phyloP scores from a whole-genome alignment of 1,284 basidiomycete species.

The Pseudozyma hubeiensis region DNA sequence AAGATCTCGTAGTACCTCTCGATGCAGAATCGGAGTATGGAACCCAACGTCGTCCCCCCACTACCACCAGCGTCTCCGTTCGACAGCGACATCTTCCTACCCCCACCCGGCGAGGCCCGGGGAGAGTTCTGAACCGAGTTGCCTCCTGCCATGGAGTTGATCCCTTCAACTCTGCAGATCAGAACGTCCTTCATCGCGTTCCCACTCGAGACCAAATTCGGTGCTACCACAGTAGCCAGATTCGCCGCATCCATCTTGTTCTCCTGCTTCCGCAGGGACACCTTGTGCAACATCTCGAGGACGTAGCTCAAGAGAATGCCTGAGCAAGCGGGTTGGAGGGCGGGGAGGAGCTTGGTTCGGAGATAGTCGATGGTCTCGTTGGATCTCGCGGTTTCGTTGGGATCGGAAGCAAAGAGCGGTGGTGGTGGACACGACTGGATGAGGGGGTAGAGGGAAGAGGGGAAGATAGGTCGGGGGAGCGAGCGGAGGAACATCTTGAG shows the following conservation, averaged over 20 bases:
- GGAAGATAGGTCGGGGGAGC: slow-evolving; percentile 80
- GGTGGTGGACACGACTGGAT: slow-evolving; percentile 77
- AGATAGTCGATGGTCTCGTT: slow-evolving; percentile 71
- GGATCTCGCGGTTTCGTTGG: slow-evolving; percentile 62
- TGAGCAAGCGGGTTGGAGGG: slow-evolving; percentile 75
- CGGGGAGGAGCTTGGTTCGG: slow-evolving; percentile 71
- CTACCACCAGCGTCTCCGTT: slow-evolving; percentile 27
- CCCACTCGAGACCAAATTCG: slow-evolving; percentile 74
- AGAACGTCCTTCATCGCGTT: slow-evolving; percentile 54
- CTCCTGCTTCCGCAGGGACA: slow-evolving; percentile 75
- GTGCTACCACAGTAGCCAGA: slow-evolving; percentile 80
- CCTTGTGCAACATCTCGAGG: slow-evolving; percentile 80
- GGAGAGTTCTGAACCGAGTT: not conserved
- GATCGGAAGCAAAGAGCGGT: slow-evolving; percentile 2
- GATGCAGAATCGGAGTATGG: slow-evolving; percentile 80
- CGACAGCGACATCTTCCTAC: slow-evolving; percentile 3
- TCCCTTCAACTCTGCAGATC: slow-evolving; percentile 75
- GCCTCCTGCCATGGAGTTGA: slow-evolving; percentile 76
- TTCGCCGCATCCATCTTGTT: slow-evolving; percentile 87
- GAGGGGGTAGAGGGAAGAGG: slow-evolving; percentile 76
- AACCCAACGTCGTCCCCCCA: slow-evolving; percentile 76
- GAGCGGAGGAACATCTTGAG: slow-evolving; percentile 85
- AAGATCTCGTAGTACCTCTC: slow-evolving; percentile 85
- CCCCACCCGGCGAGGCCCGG: slow-evolving; percentile 1
- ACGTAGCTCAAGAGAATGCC: slow-evolving; percentile 79